Evolutionary conservation across 1,284 basidiomycete genomes (phyloP).

Genomic region (Melampsora larici-populina): DNA sequence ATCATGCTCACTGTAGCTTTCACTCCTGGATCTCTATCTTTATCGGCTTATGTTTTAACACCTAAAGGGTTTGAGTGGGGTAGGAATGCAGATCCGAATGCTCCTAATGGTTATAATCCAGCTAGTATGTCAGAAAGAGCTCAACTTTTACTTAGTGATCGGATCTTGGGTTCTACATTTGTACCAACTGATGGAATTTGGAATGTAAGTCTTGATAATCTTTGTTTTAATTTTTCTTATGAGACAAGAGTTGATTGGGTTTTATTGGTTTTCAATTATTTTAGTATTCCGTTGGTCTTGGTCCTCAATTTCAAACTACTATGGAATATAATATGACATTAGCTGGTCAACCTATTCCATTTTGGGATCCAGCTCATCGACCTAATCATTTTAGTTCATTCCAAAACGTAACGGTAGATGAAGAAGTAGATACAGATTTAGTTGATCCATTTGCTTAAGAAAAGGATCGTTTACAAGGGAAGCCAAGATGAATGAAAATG

Average conservation of each 20-base stretch:
- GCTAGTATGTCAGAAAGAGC: slow-evolving; percentile 91
- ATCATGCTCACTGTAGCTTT: slow-evolving; percentile 94
- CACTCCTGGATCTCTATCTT: slow-evolving; percentile 92
- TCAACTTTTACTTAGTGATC: slow-evolving; percentile 88
- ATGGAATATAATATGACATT: slow-evolving; percentile 81
- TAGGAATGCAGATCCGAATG: slow-evolving; percentile 62
- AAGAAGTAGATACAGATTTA: slow-evolving; percentile 49
- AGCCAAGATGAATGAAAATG: background rate
- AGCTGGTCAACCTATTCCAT: slow-evolving; percentile 77
- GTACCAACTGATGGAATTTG: slow-evolving; percentile 53
- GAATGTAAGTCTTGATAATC: slow-evolving; percentile 56
- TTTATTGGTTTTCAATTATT: slow-evolving; percentile 84
- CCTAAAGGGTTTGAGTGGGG: slow-evolving; percentile 93
- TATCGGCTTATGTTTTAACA: slow-evolving; percentile 87
- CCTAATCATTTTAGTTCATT: slow-evolving; percentile 57
- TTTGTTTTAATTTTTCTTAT: no score
- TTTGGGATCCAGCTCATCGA: slow-evolving; percentile 94
- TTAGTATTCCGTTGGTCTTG: slow-evolving; percentile 61
- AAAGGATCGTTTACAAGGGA: background rate
- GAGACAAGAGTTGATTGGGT: slow-evolving; percentile 60
- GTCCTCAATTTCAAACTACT: slow-evolving; percentile 82
- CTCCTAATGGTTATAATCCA: slow-evolving; percentile 74
- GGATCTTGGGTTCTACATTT: slow-evolving; percentile 52
- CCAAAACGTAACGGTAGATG: slow-evolving; percentile 46
- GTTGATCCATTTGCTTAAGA: slow-evolving; percentile 51